A percentile compares a stretch with the other conserved stretches of the same genome.
phyloP scores from a whole-genome alignment of 2,329 filamentous ascomycete species.

The Xylariaceae sp. region DNA sequence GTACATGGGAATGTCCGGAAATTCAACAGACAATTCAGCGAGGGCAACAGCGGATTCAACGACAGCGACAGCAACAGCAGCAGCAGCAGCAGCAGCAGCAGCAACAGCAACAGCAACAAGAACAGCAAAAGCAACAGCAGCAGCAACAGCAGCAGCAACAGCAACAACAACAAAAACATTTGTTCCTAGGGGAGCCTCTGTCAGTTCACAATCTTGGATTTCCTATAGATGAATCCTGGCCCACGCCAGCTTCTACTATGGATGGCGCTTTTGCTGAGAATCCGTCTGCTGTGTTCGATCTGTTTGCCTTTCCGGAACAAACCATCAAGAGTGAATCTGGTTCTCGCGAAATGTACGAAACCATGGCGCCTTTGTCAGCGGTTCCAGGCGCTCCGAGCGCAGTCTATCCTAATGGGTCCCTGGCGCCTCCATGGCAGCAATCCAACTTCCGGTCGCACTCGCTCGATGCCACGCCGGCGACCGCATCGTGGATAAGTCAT shows the following conservation, averaged over 20 bases:
- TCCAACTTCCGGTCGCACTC: constrained; percentile 34
- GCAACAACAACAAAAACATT: too few species aligned
- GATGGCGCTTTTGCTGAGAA: constrained; percentile 33
- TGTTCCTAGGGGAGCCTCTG: too few species aligned
- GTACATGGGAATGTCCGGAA: too few species aligned
- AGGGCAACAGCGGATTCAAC: not conserved
- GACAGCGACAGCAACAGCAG: not conserved
- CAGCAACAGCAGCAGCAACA: too few species aligned
- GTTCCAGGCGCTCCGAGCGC: constrained; percentile 33
- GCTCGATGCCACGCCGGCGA: constrained; percentile 33
- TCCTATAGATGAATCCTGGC: constrained; percentile 36
- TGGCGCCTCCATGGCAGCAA: constrained; percentile 28
- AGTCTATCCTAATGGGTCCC: constrained; percentile 32
- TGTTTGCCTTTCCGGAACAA: constrained; percentile 6
- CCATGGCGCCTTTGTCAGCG: constrained; percentile 37
- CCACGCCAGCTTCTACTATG: constrained; percentile 34
- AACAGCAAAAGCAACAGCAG: too few species aligned
- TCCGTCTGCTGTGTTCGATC: constrained; percentile 33
- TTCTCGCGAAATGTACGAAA: constrained; percentile 33
- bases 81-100: not conserved
- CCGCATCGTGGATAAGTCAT: constrained; percentile 22
- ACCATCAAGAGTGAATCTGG: too few species aligned
- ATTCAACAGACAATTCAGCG: too few species aligned
- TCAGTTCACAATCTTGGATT: constrained; percentile 24
- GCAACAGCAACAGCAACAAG: constrained; percentile 16